Percentiles rank a stretch among this genome's conserved stretches.
phyloP scores from a whole-genome alignment of 352 stramenopile species.

The Globisporangium uncinulatum region DNA sequence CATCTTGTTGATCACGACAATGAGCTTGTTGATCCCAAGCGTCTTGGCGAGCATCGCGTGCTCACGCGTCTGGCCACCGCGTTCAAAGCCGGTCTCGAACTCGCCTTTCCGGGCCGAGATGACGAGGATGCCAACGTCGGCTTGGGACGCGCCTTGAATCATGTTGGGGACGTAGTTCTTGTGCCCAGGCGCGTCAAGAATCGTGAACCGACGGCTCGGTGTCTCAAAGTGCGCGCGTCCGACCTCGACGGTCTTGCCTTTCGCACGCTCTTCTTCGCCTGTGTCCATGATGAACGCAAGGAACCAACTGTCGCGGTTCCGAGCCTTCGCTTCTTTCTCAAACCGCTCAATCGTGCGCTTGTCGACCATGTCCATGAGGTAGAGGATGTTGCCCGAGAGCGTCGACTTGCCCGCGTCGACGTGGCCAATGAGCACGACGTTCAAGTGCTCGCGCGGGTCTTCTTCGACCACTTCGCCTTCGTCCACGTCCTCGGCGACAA shows the following conservation, averaged over 20 bases:
- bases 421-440: constrained; percentile 99
- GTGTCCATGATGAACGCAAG: constrained; percentile 99
- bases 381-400: constrained; percentile 97
- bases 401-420: constrained; percentile 99
- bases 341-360: constrained; percentile 99
- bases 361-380: constrained; percentile 98
- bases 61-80: constrained; percentile 97
- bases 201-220: constrained; percentile 94
- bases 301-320: constrained; percentile 88
- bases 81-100: constrained; percentile 99
- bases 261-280: constrained; percentile 97
- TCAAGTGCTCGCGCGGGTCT: constrained; percentile 97
- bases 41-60: constrained; percentile 99
- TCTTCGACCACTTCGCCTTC: constrained; percentile 82
- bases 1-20: constrained; percentile 99
- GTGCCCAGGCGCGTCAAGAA: constrained; percentile 98
- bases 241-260: constrained; percentile 85
- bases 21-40: constrained; percentile 96
- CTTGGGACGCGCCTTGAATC: constrained; percentile 95
- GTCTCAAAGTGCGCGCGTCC: constrained; percentile 98
- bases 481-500: constrained; percentile 25
- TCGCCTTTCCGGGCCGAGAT: constrained; percentile 96
- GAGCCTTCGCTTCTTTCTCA: constrained; percentile 96
- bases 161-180: constrained; percentile 99
- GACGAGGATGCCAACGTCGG: constrained; percentile 96